Evolutionary conservation across 2,329 filamentous ascomycete genomes (phyloP).

Genomic region (Venturia effusa): DNA sequence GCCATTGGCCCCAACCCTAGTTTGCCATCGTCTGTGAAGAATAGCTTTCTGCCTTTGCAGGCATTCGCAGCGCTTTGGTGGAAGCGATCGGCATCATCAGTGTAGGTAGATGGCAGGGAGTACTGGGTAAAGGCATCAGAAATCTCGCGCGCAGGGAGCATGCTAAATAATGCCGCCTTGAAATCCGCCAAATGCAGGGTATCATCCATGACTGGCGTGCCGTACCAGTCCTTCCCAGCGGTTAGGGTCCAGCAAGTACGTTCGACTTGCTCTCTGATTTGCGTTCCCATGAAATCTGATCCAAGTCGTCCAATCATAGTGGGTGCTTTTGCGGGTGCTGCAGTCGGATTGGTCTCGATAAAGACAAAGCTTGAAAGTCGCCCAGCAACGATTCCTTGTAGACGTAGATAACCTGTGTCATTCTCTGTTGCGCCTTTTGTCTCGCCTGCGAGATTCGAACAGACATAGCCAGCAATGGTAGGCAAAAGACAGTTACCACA

Average conservation of each 20-base stretch:
- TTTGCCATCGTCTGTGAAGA: neutral
- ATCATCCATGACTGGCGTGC: slow-evolving; percentile 11
- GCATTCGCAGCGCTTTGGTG: neutral
- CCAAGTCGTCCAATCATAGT: neutral
- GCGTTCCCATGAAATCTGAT: neutral
- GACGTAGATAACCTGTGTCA: neutral
- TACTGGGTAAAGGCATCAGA: neutral
- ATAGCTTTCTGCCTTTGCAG: neutral
- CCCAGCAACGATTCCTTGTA: neutral
- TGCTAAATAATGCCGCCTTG: neutral
- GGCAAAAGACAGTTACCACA: neutral
- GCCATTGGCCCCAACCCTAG: slow-evolving; percentile 1
- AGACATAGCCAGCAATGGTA: neutral
- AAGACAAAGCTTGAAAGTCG: neutral
- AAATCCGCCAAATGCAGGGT: slow-evolving; percentile 12
- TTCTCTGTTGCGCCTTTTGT: neutral
- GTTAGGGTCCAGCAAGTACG: slow-evolving; percentile 13
- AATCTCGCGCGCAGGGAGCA: neutral
- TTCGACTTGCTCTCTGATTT: neutral
- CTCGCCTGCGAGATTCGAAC: neutral
- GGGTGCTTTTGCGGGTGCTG: neutral
- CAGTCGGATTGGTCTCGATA: neutral
- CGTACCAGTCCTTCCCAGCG: slow-evolving; percentile 15
- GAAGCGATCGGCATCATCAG: neutral
- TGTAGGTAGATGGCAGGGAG: neutral